phyloP scores from a whole-genome alignment of 2,329 filamentous ascomycete species.

The Graphilbum sp. region DNA sequence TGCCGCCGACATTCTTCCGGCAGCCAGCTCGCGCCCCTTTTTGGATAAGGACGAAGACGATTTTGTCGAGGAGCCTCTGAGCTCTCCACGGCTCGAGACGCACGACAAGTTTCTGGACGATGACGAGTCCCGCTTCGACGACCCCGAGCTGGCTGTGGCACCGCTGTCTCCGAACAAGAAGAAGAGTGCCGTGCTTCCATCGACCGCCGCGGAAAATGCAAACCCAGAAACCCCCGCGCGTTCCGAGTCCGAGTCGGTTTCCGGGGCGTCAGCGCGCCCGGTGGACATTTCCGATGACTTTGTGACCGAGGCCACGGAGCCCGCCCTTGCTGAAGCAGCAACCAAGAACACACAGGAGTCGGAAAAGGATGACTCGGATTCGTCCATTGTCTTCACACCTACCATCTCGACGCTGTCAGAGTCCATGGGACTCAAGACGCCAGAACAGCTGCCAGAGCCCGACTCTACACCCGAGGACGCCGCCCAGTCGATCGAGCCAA shows the following conservation, averaged over 20 bases:
- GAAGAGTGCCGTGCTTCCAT: too few species aligned
- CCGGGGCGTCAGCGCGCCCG: conserved; percentile 8
- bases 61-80: conserved; percentile 64
- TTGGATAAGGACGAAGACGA: conserved; percentile 51
- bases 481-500: background rate
- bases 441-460: background rate
- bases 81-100: conserved; percentile 47
- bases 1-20: conserved; percentile 17
- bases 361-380: conserved; percentile 13
- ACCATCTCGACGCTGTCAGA: conserved; percentile 10
- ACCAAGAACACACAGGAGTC: conserved; percentile 6
- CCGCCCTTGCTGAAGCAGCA: conserved; percentile 6
- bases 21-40: conserved; percentile 15
- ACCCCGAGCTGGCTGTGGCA: conserved; percentile 37
- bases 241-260: background rate
- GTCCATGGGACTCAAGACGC: conserved; percentile 1
- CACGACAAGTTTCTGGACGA: conserved; percentile 35
- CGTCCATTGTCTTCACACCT: conserved; percentile 12
- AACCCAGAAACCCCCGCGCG: too few species aligned
- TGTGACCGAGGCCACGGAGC: conserved; percentile 10
- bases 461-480: conserved; percentile 1
- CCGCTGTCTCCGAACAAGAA: conserved; percentile 39
- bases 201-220: too few species aligned
- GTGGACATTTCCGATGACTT: conserved; percentile 9
- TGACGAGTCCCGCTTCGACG: conserved; percentile 30